phyloP scores from a whole-genome alignment of 768 basidiomycete genomes.

The Pisolithus microcarpus region DNA sequence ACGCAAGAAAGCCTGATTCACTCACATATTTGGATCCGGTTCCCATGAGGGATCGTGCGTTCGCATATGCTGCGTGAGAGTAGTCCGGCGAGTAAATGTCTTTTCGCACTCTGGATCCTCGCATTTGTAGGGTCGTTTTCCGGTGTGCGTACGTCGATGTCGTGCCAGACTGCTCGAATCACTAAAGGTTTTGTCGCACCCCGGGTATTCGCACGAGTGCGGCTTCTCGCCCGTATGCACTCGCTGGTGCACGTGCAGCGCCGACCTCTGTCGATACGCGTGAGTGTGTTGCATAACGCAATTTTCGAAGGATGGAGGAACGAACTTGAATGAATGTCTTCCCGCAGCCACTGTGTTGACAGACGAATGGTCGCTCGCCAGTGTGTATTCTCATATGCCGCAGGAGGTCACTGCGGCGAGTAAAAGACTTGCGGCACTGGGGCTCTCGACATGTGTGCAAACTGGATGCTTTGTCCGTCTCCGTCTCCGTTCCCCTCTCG shows the following conservation, averaged over 20 bases:
- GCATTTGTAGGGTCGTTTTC: conserved; percentile 81
- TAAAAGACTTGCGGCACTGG: conserved; percentile 75
- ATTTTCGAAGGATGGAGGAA: conserved; percentile 1
- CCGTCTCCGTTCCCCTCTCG: conserved; percentile 22
- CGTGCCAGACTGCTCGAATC: conserved; percentile 90
- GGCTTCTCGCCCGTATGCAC: conserved; percentile 94
- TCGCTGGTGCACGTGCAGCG: conserved; percentile 79
- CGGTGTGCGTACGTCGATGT: conserved; percentile 84
- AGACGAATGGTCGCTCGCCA: conserved; percentile 80
- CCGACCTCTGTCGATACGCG: conserved; percentile 57
- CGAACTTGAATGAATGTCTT: conserved; percentile 89
- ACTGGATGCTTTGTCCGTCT: conserved; percentile 41
- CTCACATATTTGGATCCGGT: conserved; percentile 76
- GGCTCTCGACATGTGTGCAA: conserved; percentile 64
- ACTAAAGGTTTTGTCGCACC: conserved; percentile 81
- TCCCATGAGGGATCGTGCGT: conserved; percentile 83
- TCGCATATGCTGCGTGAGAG: conserved; percentile 80
- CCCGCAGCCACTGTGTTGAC: conserved; percentile 64
- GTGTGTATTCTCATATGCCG: conserved; percentile 89
- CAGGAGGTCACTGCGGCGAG: conserved; percentile 74
- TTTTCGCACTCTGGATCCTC: conserved; percentile 78
- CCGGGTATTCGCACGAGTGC: conserved; percentile 84
- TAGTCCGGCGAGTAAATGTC: conserved; percentile 82
- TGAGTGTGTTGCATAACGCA: conserved; percentile 4
- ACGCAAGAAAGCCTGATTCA: conserved; percentile 10